Evolutionary conservation across 208 protist genomes (phyloP).

Genomic region (Crithidia mellificae): DNA sequence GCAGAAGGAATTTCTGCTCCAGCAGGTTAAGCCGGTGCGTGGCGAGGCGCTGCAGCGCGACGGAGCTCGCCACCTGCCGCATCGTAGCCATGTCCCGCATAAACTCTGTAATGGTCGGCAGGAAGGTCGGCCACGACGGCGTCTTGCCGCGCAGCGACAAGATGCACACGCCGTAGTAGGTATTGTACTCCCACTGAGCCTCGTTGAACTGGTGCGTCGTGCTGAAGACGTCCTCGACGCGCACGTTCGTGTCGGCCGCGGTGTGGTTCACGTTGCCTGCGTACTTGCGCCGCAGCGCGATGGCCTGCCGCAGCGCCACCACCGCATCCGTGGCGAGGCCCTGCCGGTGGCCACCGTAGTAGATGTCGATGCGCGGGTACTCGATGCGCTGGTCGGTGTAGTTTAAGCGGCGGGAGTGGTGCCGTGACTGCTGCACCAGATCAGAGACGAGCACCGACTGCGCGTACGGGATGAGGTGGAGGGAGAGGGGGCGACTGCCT

Average conservation of each 20-base stretch:
- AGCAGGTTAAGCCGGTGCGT: constrained; percentile 91
- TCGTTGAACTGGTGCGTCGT: constrained; percentile 88
- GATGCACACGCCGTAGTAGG: constrained; percentile 89
- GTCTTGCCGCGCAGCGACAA: constrained; percentile 72
- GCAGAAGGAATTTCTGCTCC: constrained; percentile 93
- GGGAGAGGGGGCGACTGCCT: constrained; percentile 79
- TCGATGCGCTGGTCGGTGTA: constrained; percentile 85
- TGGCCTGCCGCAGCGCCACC: constrained; percentile 54
- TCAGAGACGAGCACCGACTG: no score
- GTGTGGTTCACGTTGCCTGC: constrained; percentile 77
- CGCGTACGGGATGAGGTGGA: constrained; percentile 68
- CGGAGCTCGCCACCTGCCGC: constrained; percentile 63
- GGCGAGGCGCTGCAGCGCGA: constrained; percentile 91
- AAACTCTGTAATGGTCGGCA: constrained; percentile 84
- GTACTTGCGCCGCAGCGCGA: constrained; percentile 81
- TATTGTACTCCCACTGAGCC: constrained; percentile 87
- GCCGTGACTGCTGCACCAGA: no score
- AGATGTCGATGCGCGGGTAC: constrained; percentile 83
- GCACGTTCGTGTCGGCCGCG: constrained; percentile 65
- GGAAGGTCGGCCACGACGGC: constrained; percentile 77
- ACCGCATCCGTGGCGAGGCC: constrained; percentile 44
- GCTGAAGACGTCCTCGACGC: constrained; percentile 85
- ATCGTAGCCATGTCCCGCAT: constrained; percentile 74
- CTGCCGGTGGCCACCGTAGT: constrained; percentile 62
- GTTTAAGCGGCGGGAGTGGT: no score